Percentiles rank a stretch among this genome's conserved stretches.
Evolutionary conservation across 2,329 filamentous ascomycete genomes (phyloP).

Genomic region (Pleurostoma richardsiae): DNA sequence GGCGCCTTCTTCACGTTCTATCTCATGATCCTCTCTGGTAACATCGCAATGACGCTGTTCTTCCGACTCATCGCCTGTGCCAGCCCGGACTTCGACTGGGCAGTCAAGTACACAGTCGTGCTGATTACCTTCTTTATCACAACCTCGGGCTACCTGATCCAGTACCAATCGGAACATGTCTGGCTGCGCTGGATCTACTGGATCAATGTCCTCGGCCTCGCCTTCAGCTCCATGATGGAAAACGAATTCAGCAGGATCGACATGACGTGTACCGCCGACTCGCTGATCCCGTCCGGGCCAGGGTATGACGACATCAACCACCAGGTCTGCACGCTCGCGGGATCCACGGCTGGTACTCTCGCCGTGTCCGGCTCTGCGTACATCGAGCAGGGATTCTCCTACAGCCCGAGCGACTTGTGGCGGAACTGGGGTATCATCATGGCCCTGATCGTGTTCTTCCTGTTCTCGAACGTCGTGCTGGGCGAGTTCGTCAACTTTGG

Average conservation of each 20-base stretch:
- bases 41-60: constrained; percentile 70
- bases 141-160: constrained; percentile 79
- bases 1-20: constrained; percentile 77
- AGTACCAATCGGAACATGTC: constrained; percentile 67
- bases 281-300: constrained; percentile 65
- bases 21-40: constrained; percentile 63
- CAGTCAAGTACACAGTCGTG: constrained; percentile 75
- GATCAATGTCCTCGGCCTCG: constrained; percentile 68
- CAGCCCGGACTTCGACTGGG: constrained; percentile 78
- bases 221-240: constrained; percentile 75
- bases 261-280: constrained; percentile 63
- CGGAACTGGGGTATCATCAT: constrained; percentile 79
- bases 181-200: constrained; percentile 81
- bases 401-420: constrained; percentile 66
- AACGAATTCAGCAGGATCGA: constrained; percentile 74
- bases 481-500: constrained; percentile 77
- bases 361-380: constrained; percentile 64
- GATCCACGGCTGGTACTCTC: constrained; percentile 60
- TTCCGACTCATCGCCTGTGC: constrained; percentile 71
- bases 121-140: constrained; percentile 78
- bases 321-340: constrained; percentile 77
- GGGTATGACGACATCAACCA: constrained; percentile 66
- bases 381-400: constrained; percentile 63
- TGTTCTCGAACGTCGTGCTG: constrained; percentile 69
- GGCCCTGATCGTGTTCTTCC: constrained; percentile 69